Evolutionary conservation across 805 yeast species (phyloP).

Genomic region (Candida lessepsii): DNA sequence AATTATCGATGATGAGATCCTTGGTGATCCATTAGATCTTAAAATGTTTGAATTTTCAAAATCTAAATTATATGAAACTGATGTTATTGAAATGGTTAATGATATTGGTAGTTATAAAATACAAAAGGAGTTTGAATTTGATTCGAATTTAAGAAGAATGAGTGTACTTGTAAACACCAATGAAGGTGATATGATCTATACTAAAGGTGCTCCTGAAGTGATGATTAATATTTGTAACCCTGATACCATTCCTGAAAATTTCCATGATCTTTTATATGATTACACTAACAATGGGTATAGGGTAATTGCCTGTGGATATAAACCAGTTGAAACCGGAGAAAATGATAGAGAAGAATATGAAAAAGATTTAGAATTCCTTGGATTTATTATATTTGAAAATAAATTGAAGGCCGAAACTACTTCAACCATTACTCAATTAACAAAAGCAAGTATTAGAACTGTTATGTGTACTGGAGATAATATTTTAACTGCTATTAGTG

Average conservation of each 20-base stretch:
- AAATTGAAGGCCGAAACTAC: constrained; percentile 73
- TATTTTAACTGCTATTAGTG: constrained; percentile 90
- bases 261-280: constrained; percentile 67
- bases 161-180: constrained; percentile 54
- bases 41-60: constrained; percentile 91
- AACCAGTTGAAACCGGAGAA: constrained; percentile 57
- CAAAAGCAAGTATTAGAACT: constrained; percentile 72
- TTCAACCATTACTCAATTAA: constrained; percentile 56
- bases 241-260: constrained; percentile 70
- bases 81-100: constrained; percentile 12
- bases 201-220: constrained; percentile 98
- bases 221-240: constrained; percentile 75
- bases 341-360: constrained; percentile 67
- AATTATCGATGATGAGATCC: constrained; percentile 68
- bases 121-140: constrained; percentile 70
- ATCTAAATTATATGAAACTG: constrained; percentile 73
- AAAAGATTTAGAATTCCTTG: constrained; percentile 66
- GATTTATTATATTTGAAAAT: constrained; percentile 91
- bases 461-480: constrained; percentile 99
- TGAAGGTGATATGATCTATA: constrained; percentile 38
- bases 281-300: constrained; percentile 94
- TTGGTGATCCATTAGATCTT: constrained; percentile 92
- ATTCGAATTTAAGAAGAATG: constrained; percentile 85
- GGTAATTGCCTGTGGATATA: constrained; percentile 91
- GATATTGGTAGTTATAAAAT: constrained; percentile 23